Evolutionary conservation across 352 stramenopile species (phyloP).

Genomic region (Phytophthora tubulina): DNA sequence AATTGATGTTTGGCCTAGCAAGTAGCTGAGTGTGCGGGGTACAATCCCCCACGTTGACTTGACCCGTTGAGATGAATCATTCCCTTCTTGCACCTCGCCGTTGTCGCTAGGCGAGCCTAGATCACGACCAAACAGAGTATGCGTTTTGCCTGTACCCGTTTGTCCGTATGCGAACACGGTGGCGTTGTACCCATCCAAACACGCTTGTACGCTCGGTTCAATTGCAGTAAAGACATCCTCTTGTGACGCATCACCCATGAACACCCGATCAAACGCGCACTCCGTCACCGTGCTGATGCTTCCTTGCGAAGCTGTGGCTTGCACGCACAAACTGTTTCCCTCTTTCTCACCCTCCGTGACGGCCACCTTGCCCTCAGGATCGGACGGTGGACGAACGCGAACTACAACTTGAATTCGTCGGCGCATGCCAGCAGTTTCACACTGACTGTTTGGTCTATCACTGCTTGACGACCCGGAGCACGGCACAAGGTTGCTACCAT

Average conservation of each 20-base stretch:
- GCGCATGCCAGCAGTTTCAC: neutral
- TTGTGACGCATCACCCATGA: constrained; percentile 69
- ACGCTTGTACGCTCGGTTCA: constrained; percentile 67
- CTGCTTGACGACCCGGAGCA: neutral
- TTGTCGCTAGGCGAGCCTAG: constrained; percentile 10
- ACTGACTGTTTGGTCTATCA: constrained; percentile 4
- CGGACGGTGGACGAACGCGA: constrained; percentile 60
- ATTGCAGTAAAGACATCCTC: constrained; percentile 82
- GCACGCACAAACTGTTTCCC: constrained; percentile 35
- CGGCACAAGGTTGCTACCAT: neutral
- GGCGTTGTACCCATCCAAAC: constrained; percentile 88
- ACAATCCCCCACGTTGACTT: constrained; percentile 78
- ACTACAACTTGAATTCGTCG: constrained; percentile 74
- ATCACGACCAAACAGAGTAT: constrained; percentile 91
- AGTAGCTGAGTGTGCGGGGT: constrained; percentile 74
- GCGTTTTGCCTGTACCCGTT: constrained; percentile 93
- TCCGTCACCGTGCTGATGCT: constrained; percentile 57
- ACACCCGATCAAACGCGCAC: constrained; percentile 82
- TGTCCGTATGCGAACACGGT: constrained; percentile 94
- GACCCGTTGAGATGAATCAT: constrained; percentile 17
- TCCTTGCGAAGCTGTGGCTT: constrained; percentile 29
- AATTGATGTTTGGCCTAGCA: constrained; percentile 51
- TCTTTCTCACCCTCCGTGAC: constrained; percentile 48
- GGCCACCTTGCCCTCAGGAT: constrained; percentile 37
- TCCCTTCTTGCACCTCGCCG: neutral